Percentiles rank a stretch among this genome's conserved stretches.
phyloP scores from a whole-genome alignment of 495 filamentous ascomycete species.

The Neurospora sp. region DNA sequence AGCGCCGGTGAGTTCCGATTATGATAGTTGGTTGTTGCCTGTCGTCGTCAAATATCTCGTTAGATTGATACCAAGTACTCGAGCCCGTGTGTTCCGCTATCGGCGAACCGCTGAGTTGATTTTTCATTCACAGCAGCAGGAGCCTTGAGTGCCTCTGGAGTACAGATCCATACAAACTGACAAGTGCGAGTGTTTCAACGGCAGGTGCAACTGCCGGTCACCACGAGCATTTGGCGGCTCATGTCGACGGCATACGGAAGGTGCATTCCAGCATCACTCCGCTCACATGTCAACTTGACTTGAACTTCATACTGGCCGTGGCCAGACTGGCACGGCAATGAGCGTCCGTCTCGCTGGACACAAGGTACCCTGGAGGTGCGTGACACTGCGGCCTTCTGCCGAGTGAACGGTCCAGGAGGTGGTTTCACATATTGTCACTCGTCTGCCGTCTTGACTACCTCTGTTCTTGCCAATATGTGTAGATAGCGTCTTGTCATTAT shows the following conservation, averaged over 20 bases:
- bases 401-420: not conserved
- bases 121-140: too few species aligned
- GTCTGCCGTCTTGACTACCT: not conserved
- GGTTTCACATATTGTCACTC: not conserved
- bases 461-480: not conserved
- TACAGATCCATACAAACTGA: too few species aligned
- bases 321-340: not conserved
- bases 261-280: not conserved
- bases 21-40: too few species aligned
- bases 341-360: not conserved
- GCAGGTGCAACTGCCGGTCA: not conserved
- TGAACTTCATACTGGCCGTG: not conserved
- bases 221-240: not conserved
- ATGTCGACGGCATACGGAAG: not conserved
- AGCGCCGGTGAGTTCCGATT: too few species aligned
- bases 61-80: too few species aligned
- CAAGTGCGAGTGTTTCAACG: not conserved
- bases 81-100: too few species aligned
- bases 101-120: too few species aligned
- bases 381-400: not conserved
- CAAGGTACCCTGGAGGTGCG: too few species aligned
- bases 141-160: too few species aligned
- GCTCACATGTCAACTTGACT: not conserved
- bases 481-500: accelerated
- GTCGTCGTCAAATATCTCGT: too few species aligned